These are phyloP conservation scores for Cytospora leucostoma DNA, from an alignment of 2,329 filamentous ascomycete species.

Conservation along the genomic window DNA sequence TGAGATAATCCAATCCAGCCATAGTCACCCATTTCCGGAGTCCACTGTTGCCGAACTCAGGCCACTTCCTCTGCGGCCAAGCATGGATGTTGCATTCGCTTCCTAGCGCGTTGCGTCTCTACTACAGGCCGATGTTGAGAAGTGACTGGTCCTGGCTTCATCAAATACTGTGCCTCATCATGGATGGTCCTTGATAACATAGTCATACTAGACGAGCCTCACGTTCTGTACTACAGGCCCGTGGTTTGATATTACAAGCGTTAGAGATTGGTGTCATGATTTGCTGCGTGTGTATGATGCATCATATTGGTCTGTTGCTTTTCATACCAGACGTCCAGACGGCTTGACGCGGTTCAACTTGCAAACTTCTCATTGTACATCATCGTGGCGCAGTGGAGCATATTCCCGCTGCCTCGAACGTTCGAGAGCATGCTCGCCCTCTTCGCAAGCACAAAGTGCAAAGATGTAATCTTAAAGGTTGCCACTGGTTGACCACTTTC, in stretches of 20 bases:
- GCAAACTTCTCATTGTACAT: constrained; percentile 1
- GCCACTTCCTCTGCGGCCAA: background rate
- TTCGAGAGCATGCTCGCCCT: background rate
- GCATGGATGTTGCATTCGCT: background rate
- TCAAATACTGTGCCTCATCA: background rate
- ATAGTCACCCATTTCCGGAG: background rate
- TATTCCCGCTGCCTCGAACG: background rate
- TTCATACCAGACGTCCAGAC: background rate
- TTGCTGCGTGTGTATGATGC: background rate
- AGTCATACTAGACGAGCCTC: background rate
- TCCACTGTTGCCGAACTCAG: constrained; percentile 3
- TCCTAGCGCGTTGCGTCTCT: background rate
- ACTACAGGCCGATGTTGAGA: background rate
- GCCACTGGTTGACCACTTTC: background rate
- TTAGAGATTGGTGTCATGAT: background rate
- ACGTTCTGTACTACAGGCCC: constrained; percentile 9
- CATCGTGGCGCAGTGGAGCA: background rate
- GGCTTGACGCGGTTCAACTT: constrained; percentile 6
- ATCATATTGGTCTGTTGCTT: background rate
- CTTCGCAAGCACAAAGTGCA: background rate
- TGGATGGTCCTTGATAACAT: background rate
- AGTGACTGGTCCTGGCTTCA: background rate
- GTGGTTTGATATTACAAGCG: background rate
- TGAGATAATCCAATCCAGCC: background rate
- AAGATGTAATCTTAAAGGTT: background rate